Percentiles rank a stretch among this genome's conserved stretches.
These are phyloP conservation scores for Trichosanthes truncata DNA, from an alignment of 306 rosid species.

Conservation along the genomic window DNA sequence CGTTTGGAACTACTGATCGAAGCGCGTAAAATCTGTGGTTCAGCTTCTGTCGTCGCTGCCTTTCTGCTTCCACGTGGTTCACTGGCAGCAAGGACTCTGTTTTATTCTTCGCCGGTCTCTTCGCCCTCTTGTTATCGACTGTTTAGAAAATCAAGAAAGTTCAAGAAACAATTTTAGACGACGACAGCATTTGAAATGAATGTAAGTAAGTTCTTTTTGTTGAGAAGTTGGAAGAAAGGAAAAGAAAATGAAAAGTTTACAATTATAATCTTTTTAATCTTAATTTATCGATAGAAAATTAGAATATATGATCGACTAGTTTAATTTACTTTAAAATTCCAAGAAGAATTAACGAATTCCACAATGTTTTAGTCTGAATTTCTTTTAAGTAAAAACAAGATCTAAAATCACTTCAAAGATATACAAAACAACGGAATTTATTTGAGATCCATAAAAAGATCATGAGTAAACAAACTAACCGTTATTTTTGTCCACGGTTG, in stretches of 20 bases:
- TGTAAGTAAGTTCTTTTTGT: not conserved
- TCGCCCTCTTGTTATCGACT: not conserved
- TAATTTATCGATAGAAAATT: too few relatives aligned
- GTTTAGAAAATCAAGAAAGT: not conserved
- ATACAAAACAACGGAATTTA: not conserved
- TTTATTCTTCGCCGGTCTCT: not conserved
- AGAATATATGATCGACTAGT: not conserved
- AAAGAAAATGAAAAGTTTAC: too few relatives aligned
- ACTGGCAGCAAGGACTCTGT: conserved; percentile 4
- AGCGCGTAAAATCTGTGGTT: conserved; percentile 59
- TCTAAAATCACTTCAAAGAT: not conserved
- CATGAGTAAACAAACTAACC: not conserved
- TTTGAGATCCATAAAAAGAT: not conserved
- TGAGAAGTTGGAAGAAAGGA: not conserved
- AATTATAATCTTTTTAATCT: too few relatives aligned
- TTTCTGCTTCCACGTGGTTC: conserved; percentile 58
- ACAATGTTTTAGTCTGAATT: too few relatives aligned
- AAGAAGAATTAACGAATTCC: too few relatives aligned
- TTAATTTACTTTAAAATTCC: too few relatives aligned
- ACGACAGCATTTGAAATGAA: not conserved
- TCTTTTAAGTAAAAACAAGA: too few relatives aligned
- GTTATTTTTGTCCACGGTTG: not conserved
- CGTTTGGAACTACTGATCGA: conserved; percentile 53
- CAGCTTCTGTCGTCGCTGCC: conserved; percentile 42
- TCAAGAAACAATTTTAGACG: too few relatives aligned